Conservation (phyloP, 106 monocot species). For the Cymbidium sinense region DNA sequence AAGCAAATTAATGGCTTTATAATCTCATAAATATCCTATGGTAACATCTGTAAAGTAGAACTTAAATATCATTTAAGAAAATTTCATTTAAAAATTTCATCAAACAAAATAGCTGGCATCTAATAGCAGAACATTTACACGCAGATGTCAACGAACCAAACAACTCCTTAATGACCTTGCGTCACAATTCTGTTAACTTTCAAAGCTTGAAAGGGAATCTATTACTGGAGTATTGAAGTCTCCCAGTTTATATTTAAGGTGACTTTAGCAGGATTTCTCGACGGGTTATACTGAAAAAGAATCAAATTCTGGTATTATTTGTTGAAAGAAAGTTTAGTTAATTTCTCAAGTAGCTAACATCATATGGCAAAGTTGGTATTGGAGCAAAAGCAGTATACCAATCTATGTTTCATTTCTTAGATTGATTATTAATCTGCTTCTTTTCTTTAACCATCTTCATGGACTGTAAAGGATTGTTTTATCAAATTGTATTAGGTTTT, state of each 20-base stretch:
- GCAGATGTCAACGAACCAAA: neutral
- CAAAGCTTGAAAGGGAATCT: neutral
- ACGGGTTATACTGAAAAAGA: neutral
- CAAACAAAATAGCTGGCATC: neutral
- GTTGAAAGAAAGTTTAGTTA: neutral
- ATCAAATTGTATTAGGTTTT: conserved; percentile 23
- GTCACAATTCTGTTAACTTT: neutral
- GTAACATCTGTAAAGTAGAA: neutral
- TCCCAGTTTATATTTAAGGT: neutral
- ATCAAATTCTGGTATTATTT: neutral
- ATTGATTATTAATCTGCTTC: neutral
- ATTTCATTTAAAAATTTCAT: neutral
- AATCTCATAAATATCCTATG: neutral
- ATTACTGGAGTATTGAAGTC: neutral
- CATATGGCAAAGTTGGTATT: neutral
- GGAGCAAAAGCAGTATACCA: neutral
- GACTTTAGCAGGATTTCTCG: neutral
- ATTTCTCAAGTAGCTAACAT: neutral
- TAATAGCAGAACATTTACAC: neutral
- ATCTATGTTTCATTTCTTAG: neutral
- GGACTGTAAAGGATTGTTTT: neutral
- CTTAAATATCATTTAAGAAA: neutral
- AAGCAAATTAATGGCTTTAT: neutral
- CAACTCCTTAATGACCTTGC: neutral
- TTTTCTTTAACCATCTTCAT: neutral